Evolutionary conservation across 148 eudicot genomes (phyloP), one percentile per base, ranked within the genome.

Genomic region (Spergularia marina): DNA sequence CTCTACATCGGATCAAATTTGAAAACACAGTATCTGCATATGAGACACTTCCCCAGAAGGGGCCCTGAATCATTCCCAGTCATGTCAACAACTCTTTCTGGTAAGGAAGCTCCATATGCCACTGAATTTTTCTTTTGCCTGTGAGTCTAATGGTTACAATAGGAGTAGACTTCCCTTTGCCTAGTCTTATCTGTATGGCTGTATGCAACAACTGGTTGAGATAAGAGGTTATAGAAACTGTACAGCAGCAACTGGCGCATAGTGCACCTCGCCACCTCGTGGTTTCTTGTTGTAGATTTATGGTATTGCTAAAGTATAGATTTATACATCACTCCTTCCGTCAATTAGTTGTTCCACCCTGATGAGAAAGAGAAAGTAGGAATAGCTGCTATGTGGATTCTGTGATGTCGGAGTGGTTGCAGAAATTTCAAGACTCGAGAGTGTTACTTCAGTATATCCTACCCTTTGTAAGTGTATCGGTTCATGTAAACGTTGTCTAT

Each of bases 21-120:
- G 97, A 95, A 74, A 95, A 95, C 77, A 90, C 98, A 0, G 96
- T 95, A 53, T 95, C 98, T 66, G 98, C 98, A 49, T 95, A 92
- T 65, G 98, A 95, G 79, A 95, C 97, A 40, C 87, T 92, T 74
- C 98, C 97, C 0, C 98, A 95, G 73, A 95, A 88, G 85, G 89
- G 90, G 73, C 72, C 87, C 75, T 91, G 71, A 87, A 54, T 53
- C 57, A 49, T 34, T 44, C 30, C 30, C 79, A 23, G 30, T 39
- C 57, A 3, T 71, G n/a, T n/a, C 18, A 8, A 16, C 36, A 21
- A 10, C 47, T 57, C 20, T 21, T 68, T 21, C 65, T 44, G 65
- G 44, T 44, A 40, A 60, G 71, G 12, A 68, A 44, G 59, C 25
- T 63, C 69, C 13, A 57, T 58, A 65, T 21, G 25, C 58, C 34